These are phyloP conservation scores for Chenopodium formosanum DNA, from an alignment of 148 eudicot genomes.

Conservation along the genomic window DNA sequence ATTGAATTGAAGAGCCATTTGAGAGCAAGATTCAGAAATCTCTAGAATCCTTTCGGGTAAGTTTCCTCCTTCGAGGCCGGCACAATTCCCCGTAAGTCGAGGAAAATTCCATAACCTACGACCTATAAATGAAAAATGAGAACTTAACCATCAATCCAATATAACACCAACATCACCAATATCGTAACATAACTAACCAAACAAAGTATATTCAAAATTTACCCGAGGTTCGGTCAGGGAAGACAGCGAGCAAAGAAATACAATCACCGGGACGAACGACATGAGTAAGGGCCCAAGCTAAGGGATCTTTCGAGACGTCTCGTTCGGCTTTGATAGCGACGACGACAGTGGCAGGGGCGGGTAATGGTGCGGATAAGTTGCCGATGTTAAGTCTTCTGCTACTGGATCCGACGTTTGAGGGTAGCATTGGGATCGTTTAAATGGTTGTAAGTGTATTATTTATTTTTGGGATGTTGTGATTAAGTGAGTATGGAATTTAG, in stretches of 20 bases:
- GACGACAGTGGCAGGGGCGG: constrained; percentile 37
- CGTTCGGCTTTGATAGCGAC: constrained; percentile 83
- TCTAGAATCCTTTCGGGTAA: constrained; percentile 59
- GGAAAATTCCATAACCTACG: constrained; percentile 67
- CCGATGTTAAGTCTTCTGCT: constrained; percentile 29
- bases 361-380: constrained; percentile 25
- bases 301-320: constrained; percentile 54
- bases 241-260: constrained; percentile 74
- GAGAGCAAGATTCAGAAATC: constrained; percentile 83
- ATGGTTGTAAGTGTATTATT: not conserved
- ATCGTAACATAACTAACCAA: too few species aligned
- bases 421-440: constrained; percentile 24
- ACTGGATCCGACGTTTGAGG: constrained; percentile 33
- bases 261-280: constrained; percentile 70
- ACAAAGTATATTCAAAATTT: not conserved
- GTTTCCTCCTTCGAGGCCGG: constrained; percentile 38
- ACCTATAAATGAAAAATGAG: constrained; percentile 31
- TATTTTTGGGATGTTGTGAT: too few species aligned
- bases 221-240: constrained; percentile 44
- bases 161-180: too few species aligned
- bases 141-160: too few species aligned
- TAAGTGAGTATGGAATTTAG: not conserved
- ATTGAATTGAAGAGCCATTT: constrained; percentile 74
- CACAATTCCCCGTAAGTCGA: constrained; percentile 44
- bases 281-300: constrained; percentile 84